Base-by-base conservation (phyloP, 2,329 filamentous ascomycete species). In the Fusarium humuli region DNA sequence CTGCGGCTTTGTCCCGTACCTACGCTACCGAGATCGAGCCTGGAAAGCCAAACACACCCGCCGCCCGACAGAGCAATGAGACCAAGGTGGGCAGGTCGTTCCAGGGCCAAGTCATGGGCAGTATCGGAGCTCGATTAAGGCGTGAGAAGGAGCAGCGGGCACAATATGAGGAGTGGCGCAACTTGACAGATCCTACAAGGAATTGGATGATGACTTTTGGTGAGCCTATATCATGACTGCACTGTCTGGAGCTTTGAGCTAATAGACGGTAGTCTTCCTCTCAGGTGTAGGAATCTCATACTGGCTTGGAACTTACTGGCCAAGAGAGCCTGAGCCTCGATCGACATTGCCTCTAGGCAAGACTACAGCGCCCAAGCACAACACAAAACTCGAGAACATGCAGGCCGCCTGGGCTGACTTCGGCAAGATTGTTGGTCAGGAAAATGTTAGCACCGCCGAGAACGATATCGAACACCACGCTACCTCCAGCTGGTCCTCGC, bases 401-500 rank as follows among this genome's bases (percentile, higher is more conserved):
- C 87, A 91, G 80, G 88, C 90, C 27, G 88, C 90, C 6, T 92
- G 90, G 90, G 81, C 87, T n/a, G 90, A 92, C 79, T 90, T 92
- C 65, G 85, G 85, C 58, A 84, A 83, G 57, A 85, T 92, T 50
- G 85, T 92, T 6, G 90, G 90, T 70, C 83, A 86, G 76, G 88
- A 90, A 16, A 85, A 91, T 71, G 88, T 92, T 59, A 90, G 87
- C 78, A 92, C 90, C 16, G 57, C 84, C 10, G 81, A 85, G 32
- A 78, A 81, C 22, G 88, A 90, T 71, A 79, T 91, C 34, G 79
- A 84, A 27, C 79, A 82, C 52, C 90, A 92, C 77, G 80, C 88
- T 37, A 85, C 84, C 30, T 90, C 88, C 25, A 84, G 86, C 46
- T 92, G 89, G 89, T 91, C 88, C 46, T 86, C 87, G 30, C 87